Evolutionary conservation across 257 asterid species (phyloP).

Genomic region (Primulina tabacum): DNA sequence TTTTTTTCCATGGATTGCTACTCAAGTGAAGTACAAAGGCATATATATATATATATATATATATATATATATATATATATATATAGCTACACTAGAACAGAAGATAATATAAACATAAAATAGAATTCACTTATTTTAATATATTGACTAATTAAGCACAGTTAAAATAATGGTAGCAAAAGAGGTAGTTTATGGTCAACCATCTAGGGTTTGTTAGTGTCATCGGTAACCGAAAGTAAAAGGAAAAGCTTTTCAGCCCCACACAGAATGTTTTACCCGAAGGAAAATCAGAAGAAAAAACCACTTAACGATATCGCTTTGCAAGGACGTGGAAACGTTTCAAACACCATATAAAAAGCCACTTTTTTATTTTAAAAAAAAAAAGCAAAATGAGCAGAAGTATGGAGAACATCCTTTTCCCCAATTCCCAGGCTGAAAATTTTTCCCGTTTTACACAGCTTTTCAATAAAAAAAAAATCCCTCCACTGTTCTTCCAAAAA

Average conservation of each 20-base stretch:
- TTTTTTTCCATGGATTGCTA: neutral
- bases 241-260: slow-evolving; percentile 20
- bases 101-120: neutral
- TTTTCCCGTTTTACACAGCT: neutral
- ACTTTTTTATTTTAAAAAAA: neutral
- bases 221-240: slow-evolving; percentile 22
- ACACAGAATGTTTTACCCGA: slow-evolving; percentile 22
- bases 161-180: slow-evolving; percentile 18
- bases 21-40: neutral
- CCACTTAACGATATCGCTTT: slow-evolving; percentile 15
- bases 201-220: slow-evolving; percentile 31
- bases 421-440: slow-evolving; percentile 35
- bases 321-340: slow-evolving; percentile 15
- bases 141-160: neutral
- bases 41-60: no score
- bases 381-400: slow-evolving; percentile 2
- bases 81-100: neutral
- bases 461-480: slow-evolving; percentile 12
- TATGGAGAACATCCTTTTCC: slow-evolving; percentile 20
- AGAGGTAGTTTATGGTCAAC: slow-evolving; percentile 39
- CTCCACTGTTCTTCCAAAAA: slow-evolving; percentile 27
- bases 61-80: no score
- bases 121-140: neutral
- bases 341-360: neutral
- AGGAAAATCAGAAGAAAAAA: slow-evolving; percentile 5